Percentiles rank a stretch among this genome's conserved stretches.
These are phyloP conservation scores for Candida morakotiae DNA, from an alignment of 805 yeast genomes.

Conservation along the genomic window DNA sequence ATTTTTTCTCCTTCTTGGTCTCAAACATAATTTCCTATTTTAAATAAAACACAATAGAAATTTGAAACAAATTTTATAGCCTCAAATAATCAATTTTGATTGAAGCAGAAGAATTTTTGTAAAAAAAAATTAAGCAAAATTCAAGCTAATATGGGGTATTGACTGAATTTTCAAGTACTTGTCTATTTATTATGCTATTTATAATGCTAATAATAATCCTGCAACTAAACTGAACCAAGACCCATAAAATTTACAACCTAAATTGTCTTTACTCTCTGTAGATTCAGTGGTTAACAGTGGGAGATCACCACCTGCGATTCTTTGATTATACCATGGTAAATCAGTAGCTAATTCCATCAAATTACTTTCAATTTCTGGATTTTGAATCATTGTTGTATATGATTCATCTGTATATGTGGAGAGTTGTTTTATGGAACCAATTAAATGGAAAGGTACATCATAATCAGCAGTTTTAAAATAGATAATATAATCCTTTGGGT, in stretches of 20 bases:
- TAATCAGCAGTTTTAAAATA: constrained; percentile 23
- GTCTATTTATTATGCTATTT: no score
- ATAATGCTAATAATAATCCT: background rate
- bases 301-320: constrained; percentile 10
- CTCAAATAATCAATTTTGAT: no score
- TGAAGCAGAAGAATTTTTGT: no score
- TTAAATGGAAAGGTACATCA: constrained; percentile 23
- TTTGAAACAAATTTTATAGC: no score
- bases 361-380: constrained; percentile 15
- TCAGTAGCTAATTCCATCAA: constrained; percentile 28
- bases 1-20: no score
- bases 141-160: no score
- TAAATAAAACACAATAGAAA: no score
- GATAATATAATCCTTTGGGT: constrained; percentile 22
- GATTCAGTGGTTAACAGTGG: constrained; percentile 1
- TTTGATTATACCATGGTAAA: constrained; percentile 33
- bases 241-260: background rate
- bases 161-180: no score
- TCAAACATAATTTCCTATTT: background rate
- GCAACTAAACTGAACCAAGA: background rate
- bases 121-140: no score
- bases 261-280: background rate
- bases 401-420: constrained; percentile 31
- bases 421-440: constrained; percentile 26
- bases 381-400: constrained; percentile 30